Evolutionary conservation across 2,329 filamentous ascomycete species (phyloP), one percentile per base, ranked within the genome.

Genomic region (Fusarium nelsonii): DNA sequence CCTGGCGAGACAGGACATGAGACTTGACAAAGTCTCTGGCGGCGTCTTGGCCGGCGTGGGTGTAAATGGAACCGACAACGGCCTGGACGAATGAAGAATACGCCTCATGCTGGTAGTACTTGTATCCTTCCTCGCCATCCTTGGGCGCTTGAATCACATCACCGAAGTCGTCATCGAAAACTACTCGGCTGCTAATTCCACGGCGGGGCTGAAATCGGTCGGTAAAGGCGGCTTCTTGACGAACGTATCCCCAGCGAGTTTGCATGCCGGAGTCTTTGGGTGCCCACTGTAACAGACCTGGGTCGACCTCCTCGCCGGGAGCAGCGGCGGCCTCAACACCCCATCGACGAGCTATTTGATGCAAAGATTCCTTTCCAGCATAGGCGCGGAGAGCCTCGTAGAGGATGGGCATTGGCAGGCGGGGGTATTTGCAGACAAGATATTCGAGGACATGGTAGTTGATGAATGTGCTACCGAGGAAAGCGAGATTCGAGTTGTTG

Each of bases 261-360:
- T 82, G 79, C 50, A 81, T 76, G 23, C 83, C 75, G 20, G 84
- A 76, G 8, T 82, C 73, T 54, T 85, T 79, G 77, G 81, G 81
- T 81, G 82, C 82, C 84, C 94, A 97, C 78, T 98, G 96, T 64
- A 99, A 84, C 55, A 97, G 84, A 8, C 95, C 96, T 0, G 94
- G 91, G 78, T 99, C 96, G 58, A 98, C 94, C 81, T 98, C 95
- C 62, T 88, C 88, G 51, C 95, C 96, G 1, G 96, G 96, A 20
- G 89, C 91, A 12, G 92, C 92, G n/a, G 93, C 95, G 43, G 85
- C 82, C 78, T 98, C 95, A 16, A 98, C 89, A 81, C 96, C 96
- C 96, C 96, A 99, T 81, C 96, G 92, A 66, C 86, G 84, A 16
- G 92, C 89, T 70, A 98, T 87, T 20, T 89, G 84, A 52, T 90